Evolutionary conservation across 345 rosid genomes (phyloP).

Genomic region (Eucalyptus tenuipes): DNA sequence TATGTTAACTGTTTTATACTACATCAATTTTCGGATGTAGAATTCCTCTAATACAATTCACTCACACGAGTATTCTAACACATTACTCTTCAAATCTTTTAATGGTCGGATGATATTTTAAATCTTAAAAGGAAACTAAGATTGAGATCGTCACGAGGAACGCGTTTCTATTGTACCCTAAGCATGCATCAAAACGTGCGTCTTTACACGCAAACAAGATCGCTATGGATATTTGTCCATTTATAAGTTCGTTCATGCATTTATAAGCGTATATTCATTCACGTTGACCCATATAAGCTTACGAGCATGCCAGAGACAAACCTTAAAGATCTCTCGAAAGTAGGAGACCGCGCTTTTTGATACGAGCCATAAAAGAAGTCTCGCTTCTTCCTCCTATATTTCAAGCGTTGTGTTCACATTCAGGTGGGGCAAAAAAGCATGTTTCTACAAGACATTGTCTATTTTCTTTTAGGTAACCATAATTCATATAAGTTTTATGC

Average conservation of each 20-base stretch:
- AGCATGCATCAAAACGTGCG: not conserved
- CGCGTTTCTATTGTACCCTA: not conserved
- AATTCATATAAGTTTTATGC: not conserved
- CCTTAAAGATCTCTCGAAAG: too few relatives aligned
- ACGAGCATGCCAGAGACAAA: too few relatives aligned
- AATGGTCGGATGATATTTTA: not conserved
- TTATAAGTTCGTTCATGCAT: not conserved
- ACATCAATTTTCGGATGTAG: accelerated
- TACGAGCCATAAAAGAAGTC: not conserved
- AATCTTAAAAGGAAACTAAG: not conserved
- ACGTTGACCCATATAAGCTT: not conserved
- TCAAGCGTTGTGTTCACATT: not conserved
- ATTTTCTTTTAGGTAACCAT: not conserved
- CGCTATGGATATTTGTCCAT: not conserved
- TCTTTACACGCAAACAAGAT: not conserved
- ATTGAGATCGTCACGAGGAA: not conserved
- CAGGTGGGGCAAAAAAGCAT: not conserved
- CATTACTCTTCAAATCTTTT: too few relatives aligned
- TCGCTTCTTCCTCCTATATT: not conserved
- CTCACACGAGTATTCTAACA: too few relatives aligned
- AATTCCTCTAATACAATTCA: too few relatives aligned
- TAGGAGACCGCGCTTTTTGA: too few relatives aligned
- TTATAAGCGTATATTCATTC: not conserved
- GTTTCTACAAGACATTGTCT: not conserved
- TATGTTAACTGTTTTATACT: too few relatives aligned